Evolutionary conservation across 192 early-diverging fungal species (phyloP), one percentile per base, ranked within the genome.

Genomic region (Entrophospora sp.): DNA sequence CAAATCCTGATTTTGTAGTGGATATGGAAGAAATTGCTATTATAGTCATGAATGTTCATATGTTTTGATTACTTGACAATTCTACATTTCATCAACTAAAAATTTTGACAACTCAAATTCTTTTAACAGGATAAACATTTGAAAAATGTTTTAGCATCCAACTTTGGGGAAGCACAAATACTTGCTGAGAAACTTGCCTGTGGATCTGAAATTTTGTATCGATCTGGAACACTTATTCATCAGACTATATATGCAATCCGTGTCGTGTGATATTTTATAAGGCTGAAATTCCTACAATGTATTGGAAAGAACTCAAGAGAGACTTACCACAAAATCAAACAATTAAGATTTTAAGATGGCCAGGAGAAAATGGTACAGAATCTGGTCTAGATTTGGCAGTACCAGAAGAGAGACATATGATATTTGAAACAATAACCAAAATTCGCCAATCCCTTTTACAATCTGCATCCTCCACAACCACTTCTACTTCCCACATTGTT

Each of bases 111-210:
- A 45, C 60, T 62, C 60, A 62, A 62, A 27, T 14, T n/a, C 60
- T 62, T 62, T 44, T 58, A 38, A 58, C 56, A 58, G 57, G 57
- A 59, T 27, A 59, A 59, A 30, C 57, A 59, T 38, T 59, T 59
- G 57, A 59, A 59, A 37, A 59, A 59, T 27, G 57, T 59, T 30
- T 31, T 10, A 3, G 25, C 31, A 10, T 8, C 49, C 16, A 27
- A 52, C 18, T 58, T 37, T 58, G 56, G 56, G 22, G 56, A 58
- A 58, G 20, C 56, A 14, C 56, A 58, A 58, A 36, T 58, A 36
- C 20, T 40, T 38, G 56, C 24, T 16, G 56, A 58, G 56, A 38
- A 37, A 38, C 56, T 58, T 36, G 56, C 56, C 20, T 36, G 32
- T 36, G 56, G 25, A 38, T 38, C n/a, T 20, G 56, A 36, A 25